A percentile compares a stretch with the other conserved stretches of the same genome.
Evolutionary conservation across 345 rosid genomes (phyloP).

Genomic region (Angophora floribunda): DNA sequence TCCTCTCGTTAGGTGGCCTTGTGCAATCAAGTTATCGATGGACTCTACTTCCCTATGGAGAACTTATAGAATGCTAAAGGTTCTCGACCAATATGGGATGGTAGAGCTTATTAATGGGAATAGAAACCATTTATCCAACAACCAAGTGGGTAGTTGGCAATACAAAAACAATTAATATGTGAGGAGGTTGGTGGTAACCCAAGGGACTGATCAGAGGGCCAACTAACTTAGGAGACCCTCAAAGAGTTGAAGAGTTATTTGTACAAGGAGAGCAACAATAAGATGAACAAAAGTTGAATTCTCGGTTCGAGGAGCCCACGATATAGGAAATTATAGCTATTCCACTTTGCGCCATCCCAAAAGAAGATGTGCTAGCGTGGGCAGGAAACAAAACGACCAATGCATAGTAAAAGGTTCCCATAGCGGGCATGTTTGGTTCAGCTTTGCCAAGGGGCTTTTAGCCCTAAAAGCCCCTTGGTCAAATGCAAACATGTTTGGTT

Average conservation of each 20-base stretch:
- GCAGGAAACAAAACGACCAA: neutral
- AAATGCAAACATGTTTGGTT: no score
- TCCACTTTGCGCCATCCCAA: rapidly evolving
- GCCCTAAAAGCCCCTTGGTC: no score
- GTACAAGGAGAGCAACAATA: neutral
- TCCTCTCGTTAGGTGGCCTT: neutral
- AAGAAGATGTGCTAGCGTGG: neutral
- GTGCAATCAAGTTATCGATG: no score
- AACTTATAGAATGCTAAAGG: neutral
- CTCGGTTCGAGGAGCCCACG: neutral
- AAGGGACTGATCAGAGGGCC: neutral
- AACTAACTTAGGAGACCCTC: neutral
- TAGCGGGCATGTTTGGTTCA: no score
- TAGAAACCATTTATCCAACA: neutral
- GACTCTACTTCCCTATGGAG: neutral
- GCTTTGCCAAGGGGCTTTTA: no score
- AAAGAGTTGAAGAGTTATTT: neutral
- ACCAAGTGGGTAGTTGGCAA: neutral
- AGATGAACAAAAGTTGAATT: neutral
- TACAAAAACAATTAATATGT: no score
- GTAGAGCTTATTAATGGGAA: neutral
- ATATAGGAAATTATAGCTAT: no score
- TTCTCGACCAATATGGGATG: neutral
- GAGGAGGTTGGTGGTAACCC: neutral
- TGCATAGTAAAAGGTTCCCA: neutral